Base-by-base conservation (phyloP, 2,329 filamentous ascomycete species). In the Cadophora sp. region DNA sequence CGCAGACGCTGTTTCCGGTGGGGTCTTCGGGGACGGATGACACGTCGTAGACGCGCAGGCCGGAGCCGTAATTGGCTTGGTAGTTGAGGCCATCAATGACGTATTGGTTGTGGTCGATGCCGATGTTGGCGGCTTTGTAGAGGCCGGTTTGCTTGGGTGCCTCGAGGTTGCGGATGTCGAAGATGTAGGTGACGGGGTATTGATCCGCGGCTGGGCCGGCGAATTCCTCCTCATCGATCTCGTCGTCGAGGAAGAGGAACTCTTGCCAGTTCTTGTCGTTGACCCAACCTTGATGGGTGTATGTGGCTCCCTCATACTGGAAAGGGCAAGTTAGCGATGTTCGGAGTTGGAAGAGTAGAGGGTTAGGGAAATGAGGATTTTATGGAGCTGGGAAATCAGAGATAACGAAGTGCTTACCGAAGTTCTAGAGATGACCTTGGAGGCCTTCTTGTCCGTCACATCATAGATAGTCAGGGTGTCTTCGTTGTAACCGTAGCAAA, bases 131-230 rank as follows among this genome's bases (percentile, higher is more conserved):
- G 22, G 75, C 75, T 69, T 79, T 79, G 76, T 81, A 83, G 66
- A 78, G 71, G 18, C 81, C 81, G 14, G 80, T 81, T 66, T 81
- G 79, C 68, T 78, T 76, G 5, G 81, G 81, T 5, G 72, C 73
- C 43, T 78, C 75, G 60, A 83, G 77, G 48, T 73, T 73, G 60
- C 73, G 74, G 73, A 83, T 81, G 70, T 82, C 82, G 76, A 82
- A 84, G 72, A 85, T 83, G 72, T 83, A 85, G 0, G 83, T 85
- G 3, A 82, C 81, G 4, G 84, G 82, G 67, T 76, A 81, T 1
- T 81, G 80, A 53, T 84, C 79, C 0, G 75, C 75, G 0, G 78
- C 82, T 0, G 79, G 78, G 9, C 80, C 82, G 0, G 77, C 75
- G 3, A 73, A 73, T 6, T 82, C 73, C 3, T 71, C 65, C 77